Evolutionary conservation across 2,329 filamentous ascomycete species (phyloP), one percentile per base, ranked within the genome.

Genomic region (Cercospora canescens): DNA sequence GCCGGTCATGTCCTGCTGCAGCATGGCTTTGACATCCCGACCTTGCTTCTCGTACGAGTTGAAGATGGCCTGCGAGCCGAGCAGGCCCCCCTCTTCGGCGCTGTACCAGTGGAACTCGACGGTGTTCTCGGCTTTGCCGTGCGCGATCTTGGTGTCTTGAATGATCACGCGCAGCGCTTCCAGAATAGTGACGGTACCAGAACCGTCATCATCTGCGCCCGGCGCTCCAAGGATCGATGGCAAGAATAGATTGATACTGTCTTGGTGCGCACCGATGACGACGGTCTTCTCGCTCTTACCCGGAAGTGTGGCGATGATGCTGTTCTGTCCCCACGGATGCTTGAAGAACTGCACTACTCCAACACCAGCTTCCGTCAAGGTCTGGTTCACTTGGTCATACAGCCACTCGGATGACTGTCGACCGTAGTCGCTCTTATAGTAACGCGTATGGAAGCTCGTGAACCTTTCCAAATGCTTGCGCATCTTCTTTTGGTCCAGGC

Each of bases 1-100:
- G 18, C 94, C 94, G 1, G 93, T 96, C 94, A 98, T 98, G 79
- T 98, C 94, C 80, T 98, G 94, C 82, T 98, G 94, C 62, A 98
- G 87, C 95, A 98, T 98, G 35, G 94, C 94, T 81, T 94, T 96
- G 78, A 98, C 86, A 70, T 94, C 88, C 28, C 89, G 87, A 34
- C 86, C 85, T 24, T 86, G 80, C 77, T 89, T 88, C 79, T 91
- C 89, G 76, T 98, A 98, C 7, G 87, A 82, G 59, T 87, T 85
- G 83, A 97, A 98, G 78, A 98, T 91, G 62, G 91, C 94, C 78
- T 97, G 93, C 74, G 91, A 94, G 66, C 93, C 93, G 3, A 96
- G 86, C 54, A 97, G 84, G 35, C 94, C 93, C 59, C 90, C 93
- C 79, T 97, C 93, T 78, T 97, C 93, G 11, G 92, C 93, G 52